Conservation (phyloP, 2,329 filamentous ascomycete genomes). For the Fusarium miscanthi region DNA sequence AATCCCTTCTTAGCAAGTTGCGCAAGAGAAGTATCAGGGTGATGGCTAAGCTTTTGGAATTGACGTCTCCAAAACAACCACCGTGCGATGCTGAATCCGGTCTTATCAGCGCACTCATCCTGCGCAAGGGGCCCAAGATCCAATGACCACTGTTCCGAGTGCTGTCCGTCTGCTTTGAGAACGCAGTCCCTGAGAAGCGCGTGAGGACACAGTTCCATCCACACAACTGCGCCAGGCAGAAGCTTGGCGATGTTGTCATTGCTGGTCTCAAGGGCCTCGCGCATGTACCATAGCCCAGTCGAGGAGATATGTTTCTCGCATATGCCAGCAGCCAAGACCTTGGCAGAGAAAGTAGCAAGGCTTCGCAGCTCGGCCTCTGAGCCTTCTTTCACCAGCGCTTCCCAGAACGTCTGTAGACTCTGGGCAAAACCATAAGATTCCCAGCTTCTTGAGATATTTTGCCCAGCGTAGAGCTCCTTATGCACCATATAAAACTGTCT, state of each 20-base stretch:
- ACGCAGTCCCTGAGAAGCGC: not conserved
- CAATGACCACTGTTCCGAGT: fast-evolving
- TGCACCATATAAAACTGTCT: not conserved
- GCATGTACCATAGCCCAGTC: not conserved
- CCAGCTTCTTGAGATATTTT: not conserved
- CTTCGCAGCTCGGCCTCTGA: not conserved
- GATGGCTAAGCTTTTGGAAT: not conserved
- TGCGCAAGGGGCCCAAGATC: not conserved
- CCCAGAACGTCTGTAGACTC: slow-evolving; percentile 1
- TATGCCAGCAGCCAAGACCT: not conserved
- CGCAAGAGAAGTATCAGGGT: not conserved
- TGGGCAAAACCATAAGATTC: slow-evolving; percentile 9
- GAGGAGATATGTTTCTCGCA: not conserved
- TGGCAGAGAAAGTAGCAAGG: slow-evolving; percentile 15
- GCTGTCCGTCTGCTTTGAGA: no score
- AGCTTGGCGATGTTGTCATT: not conserved
- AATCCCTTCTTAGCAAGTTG: not conserved
- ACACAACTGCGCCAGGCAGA: not conserved
- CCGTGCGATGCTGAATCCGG: not conserved
- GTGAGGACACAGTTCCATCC: not conserved
- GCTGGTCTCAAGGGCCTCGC: not conserved
- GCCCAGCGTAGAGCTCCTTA: not conserved
- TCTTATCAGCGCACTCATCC: not conserved
- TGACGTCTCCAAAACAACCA: slow-evolving; percentile 1
- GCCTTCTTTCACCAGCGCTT: not conserved